Base-by-base conservation (phyloP, 768 basidiomycete genomes). In the Galerina marginata region DNA sequence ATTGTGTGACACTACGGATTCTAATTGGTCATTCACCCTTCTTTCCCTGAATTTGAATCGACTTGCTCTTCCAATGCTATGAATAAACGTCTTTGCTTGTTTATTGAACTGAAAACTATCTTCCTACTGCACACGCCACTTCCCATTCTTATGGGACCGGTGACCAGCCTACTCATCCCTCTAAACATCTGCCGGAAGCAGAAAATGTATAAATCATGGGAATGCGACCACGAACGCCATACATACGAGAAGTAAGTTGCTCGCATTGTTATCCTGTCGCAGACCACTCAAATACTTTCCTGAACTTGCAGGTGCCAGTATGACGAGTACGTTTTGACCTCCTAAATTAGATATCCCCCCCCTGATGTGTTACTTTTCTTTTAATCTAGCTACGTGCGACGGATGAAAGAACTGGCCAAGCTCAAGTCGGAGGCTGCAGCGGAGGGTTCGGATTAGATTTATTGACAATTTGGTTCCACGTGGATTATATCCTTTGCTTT, bases 191-290 rank as follows among this genome's bases (percentile, higher is more conserved):
- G 95, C 75, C 86, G 95, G 67, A 88, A 85, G 74, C 81, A 92
- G 69, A 86, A 85, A 51, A 77, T 76, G 53, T 97, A 94, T 73
- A 74, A 92, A 68, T 89, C 92, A n/a, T 97, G 95, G 95, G 89
- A 95, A 65, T 96, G 95, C 73, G 91, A 94, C 72, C 87, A 95
- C 65, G 91, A 96, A 78, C 81, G 89, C 62, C 90, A 93, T 72
- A 80, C 81, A 37, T 92, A 96, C 70, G 93, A 96, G 79, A 88
- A 92, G 93, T 91, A 70, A 68, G 88, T 81, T 15, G n/a, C 33
- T 39, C 40, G 49, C 37, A 39, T 33, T 23, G 11, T 42, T 14
- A 26, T 39, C 20, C n/a, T 20, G 5, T 43, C 40, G 36, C 16
- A 33, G 15, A 42, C 42, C 20, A 33, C 42, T 14, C 37, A 56